Evolutionary conservation across 768 basidiomycete genomes (phyloP).

Genomic region (Boletus pseudo-olivaceus): DNA sequence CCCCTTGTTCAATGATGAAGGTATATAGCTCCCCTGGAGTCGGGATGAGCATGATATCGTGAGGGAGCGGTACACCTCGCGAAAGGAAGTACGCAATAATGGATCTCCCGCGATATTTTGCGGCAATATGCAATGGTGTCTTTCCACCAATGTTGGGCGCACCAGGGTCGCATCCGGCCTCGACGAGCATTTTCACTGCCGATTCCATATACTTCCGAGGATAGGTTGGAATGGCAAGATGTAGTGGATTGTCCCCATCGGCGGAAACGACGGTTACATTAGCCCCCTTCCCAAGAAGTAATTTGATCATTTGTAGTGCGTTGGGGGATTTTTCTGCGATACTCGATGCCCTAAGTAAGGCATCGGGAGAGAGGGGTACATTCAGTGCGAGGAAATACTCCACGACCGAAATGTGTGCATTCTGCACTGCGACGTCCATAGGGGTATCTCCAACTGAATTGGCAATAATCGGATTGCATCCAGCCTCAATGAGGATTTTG

Average conservation of each 20-base stretch:
- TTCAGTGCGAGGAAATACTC: neutral
- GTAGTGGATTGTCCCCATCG: neutral
- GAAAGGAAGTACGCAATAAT: neutral
- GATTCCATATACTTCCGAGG: neutral
- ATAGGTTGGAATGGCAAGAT: neutral
- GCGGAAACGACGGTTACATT: neutral
- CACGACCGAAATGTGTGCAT: neutral
- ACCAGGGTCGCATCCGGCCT: neutral
- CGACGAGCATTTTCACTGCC: neutral
- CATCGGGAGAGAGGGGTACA: neutral
- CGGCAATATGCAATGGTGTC: neutral
- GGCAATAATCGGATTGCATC: neutral
- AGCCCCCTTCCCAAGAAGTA: neutral
- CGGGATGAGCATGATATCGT: neutral
- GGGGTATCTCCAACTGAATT: neutral
- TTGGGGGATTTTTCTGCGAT: neutral
- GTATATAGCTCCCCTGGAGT: neutral
- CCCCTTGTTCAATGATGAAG: neutral
- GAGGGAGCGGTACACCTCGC: neutral
- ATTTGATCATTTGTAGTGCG: neutral
- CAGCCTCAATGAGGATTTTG: neutral
- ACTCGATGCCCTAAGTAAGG: neutral
- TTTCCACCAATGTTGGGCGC: neutral
- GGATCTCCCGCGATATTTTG: neutral
- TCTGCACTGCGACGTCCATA: neutral